These are phyloP conservation scores for Vigna angularis DNA, from an alignment of 306 rosid genomes.

Conservation along the genomic window DNA sequence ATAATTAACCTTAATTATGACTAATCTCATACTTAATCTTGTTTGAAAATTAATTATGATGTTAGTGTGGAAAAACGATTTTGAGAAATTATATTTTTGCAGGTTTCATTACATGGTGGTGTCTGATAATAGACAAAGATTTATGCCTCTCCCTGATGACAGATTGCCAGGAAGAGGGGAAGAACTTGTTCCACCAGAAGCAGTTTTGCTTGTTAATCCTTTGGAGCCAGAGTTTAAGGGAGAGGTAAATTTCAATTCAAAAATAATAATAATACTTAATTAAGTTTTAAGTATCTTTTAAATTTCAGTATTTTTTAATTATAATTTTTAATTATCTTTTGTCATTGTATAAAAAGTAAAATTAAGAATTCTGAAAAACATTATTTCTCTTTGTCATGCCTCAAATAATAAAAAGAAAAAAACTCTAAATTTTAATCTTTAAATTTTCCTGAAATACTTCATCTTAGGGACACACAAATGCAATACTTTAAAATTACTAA, in stretches of 20 bases:
- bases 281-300: too few species aligned
- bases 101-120: conserved; percentile 81
- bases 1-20: not conserved
- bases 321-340: too few species aligned
- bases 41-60: too few species aligned
- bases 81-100: not conserved
- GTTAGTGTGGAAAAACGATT: not conserved
- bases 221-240: conserved; percentile 72
- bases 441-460: too few species aligned
- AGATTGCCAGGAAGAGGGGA: conserved; percentile 60
- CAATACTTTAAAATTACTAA: too few species aligned
- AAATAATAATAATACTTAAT: not conserved
- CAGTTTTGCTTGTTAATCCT: conserved; percentile 74
- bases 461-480: too few species aligned
- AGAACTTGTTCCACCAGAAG: conserved; percentile 68
- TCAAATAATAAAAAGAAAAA: too few species aligned
- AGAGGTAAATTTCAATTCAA: conserved; percentile 50
- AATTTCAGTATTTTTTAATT: too few species aligned
- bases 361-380: too few species aligned
- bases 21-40: not conserved
- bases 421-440: too few species aligned
- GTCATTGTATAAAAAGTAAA: too few species aligned
- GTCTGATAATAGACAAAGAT: conserved; percentile 69
- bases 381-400: too few species aligned
- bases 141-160: conserved; percentile 84